These are phyloP conservation scores for Hyaloscypha bicolor DNA, from an alignment of 495 filamentous ascomycete genomes.

Conservation along the genomic window DNA sequence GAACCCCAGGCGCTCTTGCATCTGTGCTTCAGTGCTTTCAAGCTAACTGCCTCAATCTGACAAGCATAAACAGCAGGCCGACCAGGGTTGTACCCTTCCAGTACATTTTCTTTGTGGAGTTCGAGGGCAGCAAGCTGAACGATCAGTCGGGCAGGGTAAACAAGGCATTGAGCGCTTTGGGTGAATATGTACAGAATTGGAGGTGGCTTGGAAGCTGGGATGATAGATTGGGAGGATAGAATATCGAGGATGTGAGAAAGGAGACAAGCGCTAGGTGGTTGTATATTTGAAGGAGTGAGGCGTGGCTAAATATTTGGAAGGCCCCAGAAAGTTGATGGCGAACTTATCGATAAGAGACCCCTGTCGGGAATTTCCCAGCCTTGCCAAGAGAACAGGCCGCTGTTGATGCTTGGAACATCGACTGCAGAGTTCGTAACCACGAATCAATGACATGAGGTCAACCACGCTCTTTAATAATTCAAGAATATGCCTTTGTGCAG, in stretches of 20 bases:
- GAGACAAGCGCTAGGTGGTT: not conserved
- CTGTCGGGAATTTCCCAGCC: not conserved
- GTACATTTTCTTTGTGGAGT: conserved; percentile 95
- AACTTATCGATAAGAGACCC: conserved; percentile 25
- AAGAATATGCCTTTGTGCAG: not conserved
- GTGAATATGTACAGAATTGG: conserved; percentile 44
- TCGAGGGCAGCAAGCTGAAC: conserved; percentile 58
- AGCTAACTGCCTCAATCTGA: conserved; percentile 72
- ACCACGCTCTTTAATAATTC: conserved; percentile 9
- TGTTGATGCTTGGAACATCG: not conserved
- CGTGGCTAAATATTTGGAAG: not conserved
- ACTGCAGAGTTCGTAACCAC: not conserved
- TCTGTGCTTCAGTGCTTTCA: conserved; percentile 80
- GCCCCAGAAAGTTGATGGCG: too few species aligned
- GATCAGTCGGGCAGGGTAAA: conserved; percentile 55
- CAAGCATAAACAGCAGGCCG: conserved; percentile 86
- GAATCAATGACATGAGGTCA: conserved; percentile 12
- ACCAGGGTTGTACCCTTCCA: conserved; percentile 77
- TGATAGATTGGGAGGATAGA: conserved; percentile 21
- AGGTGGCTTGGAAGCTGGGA: conserved; percentile 60
- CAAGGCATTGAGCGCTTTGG: conserved; percentile 50
- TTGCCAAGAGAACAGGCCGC: not conserved
- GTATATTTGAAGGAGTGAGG: not conserved
- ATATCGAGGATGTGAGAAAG: not conserved
- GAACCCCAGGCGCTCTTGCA: conserved; percentile 77